A percentile compares a stretch with the other conserved stretches of the same genome.
These are phyloP conservation scores for Colletotrichum musicola DNA, from an alignment of 2,329 filamentous ascomycete species.

Conservation along the genomic window DNA sequence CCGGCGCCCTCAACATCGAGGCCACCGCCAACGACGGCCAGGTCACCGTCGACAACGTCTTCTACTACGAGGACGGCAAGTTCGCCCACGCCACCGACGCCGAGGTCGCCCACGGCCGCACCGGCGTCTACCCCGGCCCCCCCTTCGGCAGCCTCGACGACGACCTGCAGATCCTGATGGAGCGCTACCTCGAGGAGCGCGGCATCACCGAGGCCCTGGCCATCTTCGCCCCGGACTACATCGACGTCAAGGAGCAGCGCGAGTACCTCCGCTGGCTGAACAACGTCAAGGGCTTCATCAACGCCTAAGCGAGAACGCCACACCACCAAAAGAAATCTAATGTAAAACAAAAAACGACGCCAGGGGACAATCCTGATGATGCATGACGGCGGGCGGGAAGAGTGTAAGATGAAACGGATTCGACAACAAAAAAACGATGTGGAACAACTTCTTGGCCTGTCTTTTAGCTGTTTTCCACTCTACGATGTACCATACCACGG, in stretches of 20 bases:
- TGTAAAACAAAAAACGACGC: conserved; percentile 3
- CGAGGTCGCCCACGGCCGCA: conserved; percentile 81
- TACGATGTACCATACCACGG: conserved; percentile 40
- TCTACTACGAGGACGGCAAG: conserved; percentile 84
- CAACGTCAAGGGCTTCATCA: conserved; percentile 88
- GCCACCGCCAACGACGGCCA: conserved; percentile 87
- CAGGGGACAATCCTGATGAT: conserved; percentile 28
- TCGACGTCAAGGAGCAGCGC: conserved; percentile 98
- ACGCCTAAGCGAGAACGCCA: conserved; percentile 64
- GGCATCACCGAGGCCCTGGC: conserved; percentile 90
- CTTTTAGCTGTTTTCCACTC: conserved; percentile 39
- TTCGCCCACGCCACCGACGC: conserved; percentile 81
- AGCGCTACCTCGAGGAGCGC: conserved; percentile 94
- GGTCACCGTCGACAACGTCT: conserved; percentile 91
- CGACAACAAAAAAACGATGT: neutral
- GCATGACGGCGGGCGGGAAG: conserved; percentile 28
- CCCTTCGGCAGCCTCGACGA: conserved; percentile 95
- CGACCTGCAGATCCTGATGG: conserved; percentile 91
- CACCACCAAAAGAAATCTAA: neutral
- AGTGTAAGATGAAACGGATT: conserved; percentile 37
- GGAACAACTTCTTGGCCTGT: conserved; percentile 36
- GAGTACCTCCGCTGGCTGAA: conserved; percentile 94
- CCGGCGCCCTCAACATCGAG: conserved; percentile 86
- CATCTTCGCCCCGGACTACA: conserved; percentile 93
- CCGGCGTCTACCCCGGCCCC: conserved; percentile 88